A percentile compares a stretch with the other conserved stretches of the same genome.
Evolutionary conservation across 2,329 filamentous ascomycete species (phyloP).

Genomic region (Ustulina deusta): DNA sequence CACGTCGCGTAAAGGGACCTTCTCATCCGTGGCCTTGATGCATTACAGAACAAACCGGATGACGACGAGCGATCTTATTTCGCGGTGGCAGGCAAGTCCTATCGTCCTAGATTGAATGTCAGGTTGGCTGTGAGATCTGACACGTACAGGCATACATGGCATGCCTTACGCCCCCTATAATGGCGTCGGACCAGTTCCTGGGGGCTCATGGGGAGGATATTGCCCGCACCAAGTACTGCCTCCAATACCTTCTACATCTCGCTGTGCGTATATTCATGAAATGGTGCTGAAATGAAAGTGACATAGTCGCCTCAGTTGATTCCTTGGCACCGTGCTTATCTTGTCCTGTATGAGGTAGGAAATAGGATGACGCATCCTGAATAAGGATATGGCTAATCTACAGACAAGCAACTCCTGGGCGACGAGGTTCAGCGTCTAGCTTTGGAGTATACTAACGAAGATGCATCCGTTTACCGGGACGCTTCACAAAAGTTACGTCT

Average conservation of each 20-base stretch:
- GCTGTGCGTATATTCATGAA: not conserved
- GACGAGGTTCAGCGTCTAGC: constrained; percentile 61
- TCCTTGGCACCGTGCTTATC: constrained; percentile 68
- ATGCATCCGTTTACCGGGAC: constrained; percentile 54
- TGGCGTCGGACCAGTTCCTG: constrained; percentile 52
- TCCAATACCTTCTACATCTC: constrained; percentile 12
- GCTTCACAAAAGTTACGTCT: constrained; percentile 62
- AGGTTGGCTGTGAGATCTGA: constrained; percentile 9
- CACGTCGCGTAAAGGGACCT: constrained; percentile 56
- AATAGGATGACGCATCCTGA: not conserved
- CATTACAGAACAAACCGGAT: constrained; percentile 57
- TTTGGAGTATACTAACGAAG: constrained; percentile 54
- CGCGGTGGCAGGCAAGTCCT: constrained; percentile 58
- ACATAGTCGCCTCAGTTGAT: constrained; percentile 61
- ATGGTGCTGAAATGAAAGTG: constrained; percentile 25
- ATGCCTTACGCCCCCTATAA: constrained; percentile 58
- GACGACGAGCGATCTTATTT: constrained; percentile 63
- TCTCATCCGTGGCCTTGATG: constrained; percentile 60
- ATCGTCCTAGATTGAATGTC: not conserved
- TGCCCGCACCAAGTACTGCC: constrained; percentile 56
- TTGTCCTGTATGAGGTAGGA: constrained; percentile 66
- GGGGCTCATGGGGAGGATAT: constrained; percentile 43
- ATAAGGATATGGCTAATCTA: constrained; percentile 30
- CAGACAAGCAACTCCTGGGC: constrained; percentile 64
- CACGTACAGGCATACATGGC: constrained; percentile 46